Conservation (phyloP, 1,284 basidiomycete species). For the Austropuccinia psidii region DNA sequence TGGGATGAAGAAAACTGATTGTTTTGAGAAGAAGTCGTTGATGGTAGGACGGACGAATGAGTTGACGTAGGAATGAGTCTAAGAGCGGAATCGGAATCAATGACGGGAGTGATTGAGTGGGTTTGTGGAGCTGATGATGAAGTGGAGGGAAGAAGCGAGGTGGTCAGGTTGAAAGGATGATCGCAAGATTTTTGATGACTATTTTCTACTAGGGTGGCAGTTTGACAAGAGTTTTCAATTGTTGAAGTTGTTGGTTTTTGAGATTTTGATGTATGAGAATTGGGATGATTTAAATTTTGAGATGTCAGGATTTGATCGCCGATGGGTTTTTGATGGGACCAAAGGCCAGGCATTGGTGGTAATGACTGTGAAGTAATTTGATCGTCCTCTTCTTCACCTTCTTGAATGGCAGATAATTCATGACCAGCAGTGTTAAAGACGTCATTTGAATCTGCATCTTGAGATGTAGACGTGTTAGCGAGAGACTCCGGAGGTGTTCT, state of each 20-base stretch:
- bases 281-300: too few relatives aligned
- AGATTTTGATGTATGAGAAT: too few relatives aligned
- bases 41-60: neutral
- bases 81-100: neutral
- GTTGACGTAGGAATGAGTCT: neutral
- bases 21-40: neutral
- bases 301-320: neutral
- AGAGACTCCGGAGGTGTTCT: neutral
- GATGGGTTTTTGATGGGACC: neutral
- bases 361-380: neutral
- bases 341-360: neutral
- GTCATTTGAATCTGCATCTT: constrained; percentile 17
- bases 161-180: neutral
- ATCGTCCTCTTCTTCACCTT: constrained; percentile 37
- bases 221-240: neutral
- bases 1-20: neutral
- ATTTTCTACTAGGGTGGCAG: neutral
- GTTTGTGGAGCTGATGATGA: constrained; percentile 4
- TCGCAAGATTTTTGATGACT: neutral
- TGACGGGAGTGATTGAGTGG: neutral
- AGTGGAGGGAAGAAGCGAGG: neutral
- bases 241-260: neutral
- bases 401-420: constrained; percentile 37
- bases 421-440: constrained; percentile 21
- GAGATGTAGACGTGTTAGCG: neutral